These are phyloP conservation scores for Jackrogersella minutella DNA, from an alignment of 495 filamentous ascomycete species.

Conservation along the genomic window DNA sequence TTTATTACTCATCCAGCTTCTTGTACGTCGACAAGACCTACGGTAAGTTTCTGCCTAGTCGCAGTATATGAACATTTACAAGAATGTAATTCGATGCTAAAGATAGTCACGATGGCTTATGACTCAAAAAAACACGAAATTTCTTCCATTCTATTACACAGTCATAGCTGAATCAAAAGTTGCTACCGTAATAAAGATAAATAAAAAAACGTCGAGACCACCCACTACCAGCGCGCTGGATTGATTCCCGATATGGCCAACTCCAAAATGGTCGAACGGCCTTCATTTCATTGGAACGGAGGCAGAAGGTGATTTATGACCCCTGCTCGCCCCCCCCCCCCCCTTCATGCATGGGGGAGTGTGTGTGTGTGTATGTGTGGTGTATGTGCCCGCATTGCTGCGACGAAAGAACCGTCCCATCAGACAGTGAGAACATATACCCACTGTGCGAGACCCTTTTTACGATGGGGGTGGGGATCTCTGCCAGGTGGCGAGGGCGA, in stretches of 20 bases:
- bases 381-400: slow-evolving; percentile 40
- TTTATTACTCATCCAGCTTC: slow-evolving; percentile 8
- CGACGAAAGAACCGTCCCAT: slow-evolving; percentile 34
- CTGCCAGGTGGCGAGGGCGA: slow-evolving; percentile 35
- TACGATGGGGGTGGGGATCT: slow-evolving; percentile 13
- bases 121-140: neutral
- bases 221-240: slow-evolving; percentile 37
- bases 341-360: slow-evolving; percentile 36
- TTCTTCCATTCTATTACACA: neutral
- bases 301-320: slow-evolving; percentile 29
- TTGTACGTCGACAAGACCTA: slow-evolving; percentile 5
- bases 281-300: slow-evolving; percentile 42
- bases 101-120: slow-evolving; percentile 27
- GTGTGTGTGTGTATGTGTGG: too few relatives aligned
- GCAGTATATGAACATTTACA: slow-evolving; percentile 4
- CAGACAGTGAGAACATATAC: slow-evolving; percentile 21
- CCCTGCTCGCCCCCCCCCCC: slow-evolving; percentile 32
- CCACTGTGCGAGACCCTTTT: slow-evolving; percentile 30
- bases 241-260: slow-evolving; percentile 44
- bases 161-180: slow-evolving; percentile 11
- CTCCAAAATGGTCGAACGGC: slow-evolving; percentile 43
- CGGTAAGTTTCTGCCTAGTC: slow-evolving; percentile 9
- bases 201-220: slow-evolving; percentile 37
- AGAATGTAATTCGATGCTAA: slow-evolving; percentile 27
- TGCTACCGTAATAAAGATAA: slow-evolving; percentile 32